Evolutionary conservation across 179 eudicot species (phyloP).

Genomic region (Beta macrorhiza): DNA sequence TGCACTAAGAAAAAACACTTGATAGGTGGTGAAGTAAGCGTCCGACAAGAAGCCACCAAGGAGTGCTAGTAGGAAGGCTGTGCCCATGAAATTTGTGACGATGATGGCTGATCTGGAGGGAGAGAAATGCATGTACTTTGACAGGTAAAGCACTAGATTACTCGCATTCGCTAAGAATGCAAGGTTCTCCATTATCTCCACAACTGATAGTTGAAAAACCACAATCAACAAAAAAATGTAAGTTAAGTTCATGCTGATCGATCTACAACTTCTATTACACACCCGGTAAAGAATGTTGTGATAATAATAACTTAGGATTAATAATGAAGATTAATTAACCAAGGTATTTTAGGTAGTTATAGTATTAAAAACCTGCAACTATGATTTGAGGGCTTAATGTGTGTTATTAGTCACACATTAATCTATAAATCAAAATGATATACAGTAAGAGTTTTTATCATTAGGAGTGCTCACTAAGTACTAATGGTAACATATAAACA

Average conservation of each 20-base stretch:
- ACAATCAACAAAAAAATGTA: background rate
- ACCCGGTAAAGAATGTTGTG: background rate
- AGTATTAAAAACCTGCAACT: too few relatives aligned
- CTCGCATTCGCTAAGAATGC: conserved; percentile 82
- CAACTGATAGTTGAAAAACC: conserved; percentile 36
- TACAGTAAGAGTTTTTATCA: too few relatives aligned
- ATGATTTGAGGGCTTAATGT: too few relatives aligned
- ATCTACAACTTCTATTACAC: background rate
- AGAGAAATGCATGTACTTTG: conserved; percentile 62
- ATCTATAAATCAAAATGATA: too few relatives aligned
- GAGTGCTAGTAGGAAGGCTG: conserved; percentile 73
- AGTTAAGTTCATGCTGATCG: background rate
- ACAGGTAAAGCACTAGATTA: conserved; percentile 72
- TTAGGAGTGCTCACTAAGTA: too few relatives aligned
- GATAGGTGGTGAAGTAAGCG: conserved; percentile 64
- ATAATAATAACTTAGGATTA: too few relatives aligned
- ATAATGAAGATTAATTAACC: too few relatives aligned
- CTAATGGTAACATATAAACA: too few relatives aligned
- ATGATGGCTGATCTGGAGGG: conserved; percentile 62
- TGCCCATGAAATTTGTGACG: conserved; percentile 85
- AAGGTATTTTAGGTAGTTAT: too few relatives aligned
- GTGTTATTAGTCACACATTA: too few relatives aligned
- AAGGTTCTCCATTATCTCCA: conserved; percentile 75
- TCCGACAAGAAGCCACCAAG: conserved; percentile 85
- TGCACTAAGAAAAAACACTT: conserved; percentile 59